Conservation (phyloP, 1,284 basidiomycete species). For the Fomitiporia mediterranea region DNA sequence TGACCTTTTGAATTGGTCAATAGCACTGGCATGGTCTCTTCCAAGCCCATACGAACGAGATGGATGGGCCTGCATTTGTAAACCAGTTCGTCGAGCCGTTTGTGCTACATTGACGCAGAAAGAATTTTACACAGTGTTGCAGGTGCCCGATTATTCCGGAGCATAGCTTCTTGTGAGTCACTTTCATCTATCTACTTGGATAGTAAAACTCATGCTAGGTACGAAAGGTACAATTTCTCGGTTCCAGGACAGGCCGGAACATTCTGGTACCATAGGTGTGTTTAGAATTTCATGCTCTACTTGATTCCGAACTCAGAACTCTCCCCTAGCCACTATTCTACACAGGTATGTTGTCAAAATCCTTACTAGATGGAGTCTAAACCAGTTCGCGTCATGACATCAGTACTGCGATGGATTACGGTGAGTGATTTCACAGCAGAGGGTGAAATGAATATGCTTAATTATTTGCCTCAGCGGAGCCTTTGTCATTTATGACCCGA, state of each 20-base stretch:
- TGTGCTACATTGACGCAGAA: too few species aligned
- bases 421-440: neutral
- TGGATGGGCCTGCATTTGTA: slow-evolving; percentile 35
- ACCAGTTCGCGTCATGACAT: slow-evolving; percentile 26
- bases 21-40: slow-evolving; percentile 50
- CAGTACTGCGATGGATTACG: slow-evolving; percentile 35
- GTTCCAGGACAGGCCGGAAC: slow-evolving; percentile 32
- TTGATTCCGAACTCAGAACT: neutral
- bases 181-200: neutral
- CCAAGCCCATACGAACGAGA: slow-evolving; percentile 34
- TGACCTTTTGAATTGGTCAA: neutral
- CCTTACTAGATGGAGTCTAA: too few species aligned
- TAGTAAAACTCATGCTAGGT: slow-evolving; percentile 20
- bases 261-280: slow-evolving; percentile 23
- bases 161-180: slow-evolving; percentile 25
- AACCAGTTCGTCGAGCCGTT: slow-evolving; percentile 38
- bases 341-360: too few species aligned
- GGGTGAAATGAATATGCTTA: slow-evolving; percentile 21
- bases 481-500: slow-evolving; percentile 38
- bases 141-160: slow-evolving; percentile 26
- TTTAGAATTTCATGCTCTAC: too few species aligned
- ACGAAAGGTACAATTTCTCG: slow-evolving; percentile 24
- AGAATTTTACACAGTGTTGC: too few species aligned
- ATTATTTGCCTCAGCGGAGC: slow-evolving; percentile 25
- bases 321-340: slow-evolving; percentile 29